Evolutionary conservation across 768 basidiomycete genomes (phyloP).

Genomic region (Termitomyces sp.): DNA sequence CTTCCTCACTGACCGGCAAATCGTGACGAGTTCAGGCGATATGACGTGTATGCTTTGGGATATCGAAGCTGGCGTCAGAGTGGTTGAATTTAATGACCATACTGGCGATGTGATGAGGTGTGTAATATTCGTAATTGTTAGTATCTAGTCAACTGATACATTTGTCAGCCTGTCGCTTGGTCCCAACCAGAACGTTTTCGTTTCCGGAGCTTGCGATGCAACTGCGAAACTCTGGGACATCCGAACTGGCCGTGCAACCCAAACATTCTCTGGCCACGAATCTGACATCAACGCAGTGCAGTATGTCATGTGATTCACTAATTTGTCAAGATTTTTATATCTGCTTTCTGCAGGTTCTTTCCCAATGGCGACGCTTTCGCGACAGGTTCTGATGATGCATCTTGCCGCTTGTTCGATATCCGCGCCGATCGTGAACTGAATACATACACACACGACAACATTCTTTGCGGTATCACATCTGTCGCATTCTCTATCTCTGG

Average conservation of each 20-base stretch:
- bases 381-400: conserved; percentile 97
- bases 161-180: conserved; percentile 79
- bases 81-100: conserved; percentile 99
- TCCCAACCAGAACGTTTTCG: conserved; percentile 90
- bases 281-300: conserved; percentile 99
- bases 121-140: conserved; percentile 15
- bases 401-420: conserved; percentile 96
- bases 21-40: conserved; percentile 95
- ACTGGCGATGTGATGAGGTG: conserved; percentile 99
- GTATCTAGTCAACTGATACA: conserved; percentile 10
- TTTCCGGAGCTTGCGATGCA: conserved; percentile 98
- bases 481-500: conserved; percentile 99
- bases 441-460: conserved; percentile 96
- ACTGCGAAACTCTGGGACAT: conserved; percentile 99
- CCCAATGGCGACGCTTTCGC: conserved; percentile 99
- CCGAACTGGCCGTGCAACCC: conserved; percentile 92
- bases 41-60: conserved; percentile 99
- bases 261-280: conserved; percentile 98
- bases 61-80: conserved; percentile 93
- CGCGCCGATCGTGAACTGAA: conserved; percentile 97
- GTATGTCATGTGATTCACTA: conserved; percentile 44
- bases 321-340: conserved; percentile 4
- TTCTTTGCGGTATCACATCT: conserved; percentile 97
- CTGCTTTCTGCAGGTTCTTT: conserved; percentile 76
- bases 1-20: conserved; percentile 98